A percentile compares a stretch with the other conserved stretches of the same genome.
phyloP scores from a whole-genome alignment of 345 rosid species.

The Gossypium bickii region DNA sequence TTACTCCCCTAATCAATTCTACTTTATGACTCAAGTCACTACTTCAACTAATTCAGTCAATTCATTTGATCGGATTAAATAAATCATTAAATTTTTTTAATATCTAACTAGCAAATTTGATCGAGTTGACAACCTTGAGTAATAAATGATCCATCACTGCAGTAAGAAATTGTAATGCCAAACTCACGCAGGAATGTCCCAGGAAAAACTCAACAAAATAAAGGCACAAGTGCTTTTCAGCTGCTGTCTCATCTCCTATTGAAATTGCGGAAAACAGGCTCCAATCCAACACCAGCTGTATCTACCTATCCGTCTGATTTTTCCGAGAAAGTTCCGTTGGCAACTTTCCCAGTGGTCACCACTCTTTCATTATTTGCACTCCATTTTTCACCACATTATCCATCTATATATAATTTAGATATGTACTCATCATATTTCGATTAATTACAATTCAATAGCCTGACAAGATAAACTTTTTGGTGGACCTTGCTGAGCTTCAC shows the following conservation, averaged over 20 bases:
- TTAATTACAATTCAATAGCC: not conserved
- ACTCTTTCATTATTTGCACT: not conserved
- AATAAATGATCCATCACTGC: too few species aligned
- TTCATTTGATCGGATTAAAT: too few species aligned
- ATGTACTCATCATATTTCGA: not conserved
- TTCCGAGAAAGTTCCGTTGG: not conserved
- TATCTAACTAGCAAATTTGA: too few species aligned
- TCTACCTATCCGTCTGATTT: not conserved
- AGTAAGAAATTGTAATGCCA: too few species aligned
- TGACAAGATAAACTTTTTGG: not conserved
- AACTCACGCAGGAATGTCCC: too few species aligned
- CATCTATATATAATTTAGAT: too few species aligned
- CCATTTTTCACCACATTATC: not conserved
- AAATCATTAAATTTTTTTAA: too few species aligned
- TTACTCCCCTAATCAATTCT: fast-evolving
- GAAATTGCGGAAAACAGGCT: not conserved
- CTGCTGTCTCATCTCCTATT: not conserved
- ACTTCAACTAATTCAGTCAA: too few species aligned
- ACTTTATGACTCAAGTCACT: fast-evolving
- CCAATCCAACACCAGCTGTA: not conserved
- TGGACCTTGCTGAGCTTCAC: not conserved
- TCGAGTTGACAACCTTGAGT: too few species aligned
- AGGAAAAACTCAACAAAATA: not conserved
- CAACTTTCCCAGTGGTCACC: not conserved
- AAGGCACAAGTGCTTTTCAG: not conserved